Evolutionary conservation across 2,329 filamentous ascomycete genomes (phyloP), one percentile per base, ranked within the genome.

Genomic region (Penicillium sp.): DNA sequence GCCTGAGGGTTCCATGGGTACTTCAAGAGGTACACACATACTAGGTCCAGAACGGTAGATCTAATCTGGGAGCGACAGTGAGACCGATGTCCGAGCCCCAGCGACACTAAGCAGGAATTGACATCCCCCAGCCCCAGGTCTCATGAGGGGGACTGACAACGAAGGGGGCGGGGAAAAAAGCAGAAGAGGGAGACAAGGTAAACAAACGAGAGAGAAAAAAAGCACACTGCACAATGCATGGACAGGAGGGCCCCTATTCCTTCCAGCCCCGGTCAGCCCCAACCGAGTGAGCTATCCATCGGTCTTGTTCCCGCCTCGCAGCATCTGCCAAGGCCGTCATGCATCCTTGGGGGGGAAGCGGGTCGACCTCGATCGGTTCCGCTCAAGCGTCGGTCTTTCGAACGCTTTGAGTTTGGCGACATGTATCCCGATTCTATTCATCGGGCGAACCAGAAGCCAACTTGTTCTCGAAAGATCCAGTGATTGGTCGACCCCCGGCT

Each of bases 291-390:
- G 52, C 53, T 55, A 52, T 58, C 44, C 20, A 39, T 42, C 29
- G 29, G 45, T 21, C 32, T 24, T 39, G 12, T 34, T 29, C 39
- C 49, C 20, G 39, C 39, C 42, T 50, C 33, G 41, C 36, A 45
- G 47, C 21, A 15, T 42, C 39, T 51, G 53, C 55, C 55, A 59
- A 57, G 50, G 12, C 12, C 18, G 37, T 32, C 41, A 50, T 60
- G 34, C 41, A 59, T 54, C 47, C 46, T 40, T 24, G 29, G 46
- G 24, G 37, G 32, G 45, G 2, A 20, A 40, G 36, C 13, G 36
- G 36, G 36, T 45, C 32, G 27, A 51, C 36, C 37, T 56, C 46
- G 40, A 56, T 55, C 36, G 17, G 34, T 49, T 53, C 46, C 50
- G 36, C 55, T 43, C 33, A 37, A 55, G 44, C 33, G 26, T 52